Evolutionary conservation across 176 grass and related monocot genomes (phyloP).

Genomic region (Chrysopogon serrulatus): DNA sequence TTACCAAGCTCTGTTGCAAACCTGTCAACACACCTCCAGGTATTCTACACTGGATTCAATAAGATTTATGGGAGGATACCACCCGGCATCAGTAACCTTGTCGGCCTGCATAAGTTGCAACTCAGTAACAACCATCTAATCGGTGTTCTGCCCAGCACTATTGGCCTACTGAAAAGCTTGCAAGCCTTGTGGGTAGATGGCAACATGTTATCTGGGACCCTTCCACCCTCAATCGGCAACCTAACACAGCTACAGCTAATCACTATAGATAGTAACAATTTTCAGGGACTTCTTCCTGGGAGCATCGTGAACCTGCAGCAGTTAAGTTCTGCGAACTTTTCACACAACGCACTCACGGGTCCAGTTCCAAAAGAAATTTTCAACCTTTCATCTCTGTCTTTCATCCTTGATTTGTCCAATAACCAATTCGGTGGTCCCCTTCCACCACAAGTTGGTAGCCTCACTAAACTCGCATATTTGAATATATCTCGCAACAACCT

Average conservation of each 20-base stretch:
- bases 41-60: conserved; percentile 10
- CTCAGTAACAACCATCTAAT: conserved; percentile 4
- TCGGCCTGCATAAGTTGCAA: background rate
- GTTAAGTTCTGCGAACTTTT: too few relatives aligned
- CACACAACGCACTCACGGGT: conserved; percentile 1
- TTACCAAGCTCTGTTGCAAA: conserved; percentile 32
- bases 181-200: background rate
- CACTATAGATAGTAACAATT: background rate
- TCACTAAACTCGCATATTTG: conserved; percentile 20
- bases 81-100: conserved; percentile 20
- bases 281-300: conserved; percentile 20
- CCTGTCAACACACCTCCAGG: conserved; percentile 22
- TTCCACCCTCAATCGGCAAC: conserved; percentile 30
- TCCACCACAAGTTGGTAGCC: conserved; percentile 16
- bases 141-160: conserved; percentile 29
- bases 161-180: conserved; percentile 33
- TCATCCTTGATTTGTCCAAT: background rate
- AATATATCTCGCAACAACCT: conserved; percentile 33
- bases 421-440: conserved; percentile 39
- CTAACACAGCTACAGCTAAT: conserved; percentile 19
- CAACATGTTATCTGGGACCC: conserved; percentile 23
- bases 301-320: fast-evolving
- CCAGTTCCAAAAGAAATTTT: conserved; percentile 10
- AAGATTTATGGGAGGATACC: conserved; percentile 31
- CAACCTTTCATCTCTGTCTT: conserved; percentile 4